Base-by-base conservation (phyloP, 106 monocot genomes). In the Cymbidium sinense region DNA sequence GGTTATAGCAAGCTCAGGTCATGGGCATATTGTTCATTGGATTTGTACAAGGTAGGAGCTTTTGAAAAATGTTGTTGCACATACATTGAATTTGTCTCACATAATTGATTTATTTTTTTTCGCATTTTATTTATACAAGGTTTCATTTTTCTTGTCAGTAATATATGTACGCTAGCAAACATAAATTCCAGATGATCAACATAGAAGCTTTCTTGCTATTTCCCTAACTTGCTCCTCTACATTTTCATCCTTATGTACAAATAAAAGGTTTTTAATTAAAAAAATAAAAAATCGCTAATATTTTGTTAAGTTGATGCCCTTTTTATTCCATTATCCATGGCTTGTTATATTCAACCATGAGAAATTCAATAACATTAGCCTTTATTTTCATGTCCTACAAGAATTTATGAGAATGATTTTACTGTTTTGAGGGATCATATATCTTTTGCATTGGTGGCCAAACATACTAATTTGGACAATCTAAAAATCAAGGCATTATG, bases 21-120 rank as follows among this genome's bases (percentile, higher is more conserved):
- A 11, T 99, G 98, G 98, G 92, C 91, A 35, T 94, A 92, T 77
- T 78, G 90, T 76, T 99, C 98, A 61, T 83, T 99, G 78, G 98
- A 99, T 92, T 84, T 88, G 58, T 99, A 99, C 85, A 99, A 90
- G 94, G 96, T 96, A 82, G 70, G 43, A 34, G 3, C 20, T 78
- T 28, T 47, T 8, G 62, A 34, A 44, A 31, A n/a, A 62, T 47
- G 5, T 34, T 18, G 41, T 58, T 19, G 18, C 33, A 5, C 25
- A 25, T 58, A 19, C 43, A 35, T 62, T 31, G 34, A 31, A 25
- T 36, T 73, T 29, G 28, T 74, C 7, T 23, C 7, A 17, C 37
- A 39, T 34, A 2, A 39, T 21, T 2, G 21, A n/a, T 10, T 71
- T 37, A 0, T 71, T 71, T 21, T 71, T n/a, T 71, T 7, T 71